Conservation (phyloP, 768 basidiomycete species). For the Pleurotus tuoliensis region DNA sequence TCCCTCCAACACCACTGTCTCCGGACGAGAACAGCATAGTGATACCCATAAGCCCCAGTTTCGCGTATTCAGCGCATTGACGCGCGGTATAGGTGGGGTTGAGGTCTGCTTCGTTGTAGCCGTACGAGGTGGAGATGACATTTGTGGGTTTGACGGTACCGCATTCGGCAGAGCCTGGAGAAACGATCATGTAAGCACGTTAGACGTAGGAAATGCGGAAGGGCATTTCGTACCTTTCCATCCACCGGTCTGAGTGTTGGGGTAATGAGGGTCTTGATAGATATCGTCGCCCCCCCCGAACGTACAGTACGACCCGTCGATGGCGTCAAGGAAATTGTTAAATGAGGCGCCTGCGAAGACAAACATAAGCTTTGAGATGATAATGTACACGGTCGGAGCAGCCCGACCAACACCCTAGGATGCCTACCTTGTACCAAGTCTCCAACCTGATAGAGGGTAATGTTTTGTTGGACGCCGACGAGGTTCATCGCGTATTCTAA, state of each 20-base stretch:
- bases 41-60: constrained; percentile 58
- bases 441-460: constrained; percentile 42
- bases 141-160: constrained; percentile 38
- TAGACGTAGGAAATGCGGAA: neutral
- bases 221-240: constrained; percentile 21
- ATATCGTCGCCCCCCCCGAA: constrained; percentile 42
- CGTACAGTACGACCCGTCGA: constrained; percentile 40
- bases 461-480: constrained; percentile 32
- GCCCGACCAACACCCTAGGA: no score
- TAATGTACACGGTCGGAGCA: no score
- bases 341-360: constrained; percentile 34
- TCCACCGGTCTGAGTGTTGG: constrained; percentile 24
- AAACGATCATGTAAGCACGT: neutral
- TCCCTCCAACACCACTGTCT: constrained; percentile 50
- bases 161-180: constrained; percentile 28
- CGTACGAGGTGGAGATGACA: constrained; percentile 40
- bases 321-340: constrained; percentile 46
- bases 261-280: constrained; percentile 24
- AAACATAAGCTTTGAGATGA: no score
- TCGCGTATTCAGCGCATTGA: constrained; percentile 47
- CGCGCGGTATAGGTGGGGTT: constrained; percentile 34
- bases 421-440: constrained; percentile 33
- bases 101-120: constrained; percentile 38
- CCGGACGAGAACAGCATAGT: constrained; percentile 58
- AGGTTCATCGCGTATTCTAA: constrained; percentile 53